Base-by-base conservation (phyloP, 495 filamentous ascomycete species). In the Daldinia loculata region DNA sequence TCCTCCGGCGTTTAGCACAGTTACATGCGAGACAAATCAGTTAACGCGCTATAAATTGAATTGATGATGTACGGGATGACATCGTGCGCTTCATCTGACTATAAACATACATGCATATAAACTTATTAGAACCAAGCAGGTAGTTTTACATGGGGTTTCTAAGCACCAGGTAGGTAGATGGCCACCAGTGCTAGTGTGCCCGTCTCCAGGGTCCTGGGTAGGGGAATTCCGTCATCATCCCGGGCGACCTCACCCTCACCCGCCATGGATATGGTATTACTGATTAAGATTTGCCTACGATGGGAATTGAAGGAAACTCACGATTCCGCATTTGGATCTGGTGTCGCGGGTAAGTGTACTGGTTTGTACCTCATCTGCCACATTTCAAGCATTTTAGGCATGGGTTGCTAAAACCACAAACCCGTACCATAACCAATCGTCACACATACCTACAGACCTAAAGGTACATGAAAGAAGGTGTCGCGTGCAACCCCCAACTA, bases 351-450 rank as follows among this genome's bases (percentile, higher is more conserved):
- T 38, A 50, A 9, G 38, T 65, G 61, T 50, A 61, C 17, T 59
- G 51, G 15, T 59, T 51, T 57, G 68, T 66, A 71, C 62, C 68
- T 66, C 8, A 48, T 9, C 19, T 19, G 43, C 43, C 43, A 48
- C 43, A 24, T 12, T 48, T 8, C 8, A 24, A 22, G 19, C 43
- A 22, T 48, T 24, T 24, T 24, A 48, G 8, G 43, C 43, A 48
- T 22, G 19, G 43, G 9, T 48, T 48, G 9, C 9, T n/a, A 51
- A 36, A 57, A 39, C 38, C 19, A 12, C 6, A 32, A 64, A 29
- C n/a, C 58, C 74, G 74, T 76, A 76, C 74, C 48, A 70, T 34
- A 65, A 48, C 74, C 74, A 75, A 76, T 76, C 69, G 69, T 71
- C 50, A 55, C 57, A 66, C 67, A 68, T 36, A 36, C 34, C 3